Base-by-base conservation (phyloP, 2,329 filamentous ascomycete species). In the Tympanopsis confertula region DNA sequence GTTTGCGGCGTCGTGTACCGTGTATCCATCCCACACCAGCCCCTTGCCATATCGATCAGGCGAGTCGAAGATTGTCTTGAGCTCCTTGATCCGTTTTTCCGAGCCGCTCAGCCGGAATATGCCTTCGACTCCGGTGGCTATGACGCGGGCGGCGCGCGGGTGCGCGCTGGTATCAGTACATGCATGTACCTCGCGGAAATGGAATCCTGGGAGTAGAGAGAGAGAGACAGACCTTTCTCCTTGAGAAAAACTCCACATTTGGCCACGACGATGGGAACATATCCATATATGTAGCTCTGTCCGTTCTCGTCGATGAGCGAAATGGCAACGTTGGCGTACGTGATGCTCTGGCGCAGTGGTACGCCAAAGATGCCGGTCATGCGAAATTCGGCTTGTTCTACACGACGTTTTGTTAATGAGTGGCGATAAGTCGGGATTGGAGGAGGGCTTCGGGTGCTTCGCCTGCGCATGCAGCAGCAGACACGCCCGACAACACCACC, bases 181-280 rank as follows among this genome's bases (percentile, higher is more conserved):
- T 17, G 28, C 26, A 26, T 18, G 17, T 17, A 37, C 14, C 24
- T 33, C 38, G 24, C 10, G n/a, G 24, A 10, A 28, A 10, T 28
- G 24, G 24, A n/a, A 28, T 10, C 10, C 24, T 28, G n/a, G 24
- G 24, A 10, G n/a, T 10, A n/a, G 10, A 10, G 24, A 28, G 24
- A 28, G 24, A 10, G n/a, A 28, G 37, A 62, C 74, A 47, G 59
- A 95, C 91, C 91, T 74, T 94, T 95, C 59, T 98, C 91, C 61
- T 98, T 98, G 46, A 98, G 59, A 49, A 88, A 98, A 3, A 98
- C 88, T 44, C 91, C 91, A 57, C 91, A 96, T 59, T 98, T 98
- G 24, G 91, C 91, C 38, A 98, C 89, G 32, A 98, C 89, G 46
- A 98, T 96, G 14, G 91, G 91, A 5, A 98, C 89, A 53, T 96